Percentiles rank a stretch among this genome's conserved stretches.
Evolutionary conservation across 106 monocot species (phyloP).

Genomic region (Hemerocallis citrina): DNA sequence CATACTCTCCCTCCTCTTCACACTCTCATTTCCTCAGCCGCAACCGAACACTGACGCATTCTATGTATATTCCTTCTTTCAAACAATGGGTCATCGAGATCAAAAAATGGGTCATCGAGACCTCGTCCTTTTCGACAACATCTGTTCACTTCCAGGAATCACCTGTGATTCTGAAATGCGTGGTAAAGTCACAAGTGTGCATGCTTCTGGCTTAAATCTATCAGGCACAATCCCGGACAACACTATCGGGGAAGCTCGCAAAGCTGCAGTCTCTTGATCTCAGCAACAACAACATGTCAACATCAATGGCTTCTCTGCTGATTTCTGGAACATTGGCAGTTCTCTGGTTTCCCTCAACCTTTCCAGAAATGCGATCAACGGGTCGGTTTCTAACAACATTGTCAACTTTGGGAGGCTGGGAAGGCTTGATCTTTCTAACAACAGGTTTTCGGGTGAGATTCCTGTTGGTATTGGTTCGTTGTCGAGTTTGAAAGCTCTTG

Average conservation of each 20-base stretch:
- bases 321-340: constrained; percentile 68
- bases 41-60: constrained; percentile 73
- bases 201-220: constrained; percentile 46
- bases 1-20: too few species aligned
- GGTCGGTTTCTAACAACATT: constrained; percentile 56
- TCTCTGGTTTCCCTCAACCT: constrained; percentile 59
- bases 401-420: constrained; percentile 61
- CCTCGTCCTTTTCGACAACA: constrained; percentile 7
- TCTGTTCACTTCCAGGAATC: constrained; percentile 57
- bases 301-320: constrained; percentile 44
- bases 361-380: constrained; percentile 49
- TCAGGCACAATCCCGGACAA: constrained; percentile 60
- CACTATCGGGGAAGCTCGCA: constrained; percentile 79
- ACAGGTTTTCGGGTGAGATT: constrained; percentile 46
- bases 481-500: constrained; percentile 20
- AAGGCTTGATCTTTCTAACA: constrained; percentile 60
- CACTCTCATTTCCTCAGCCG: constrained; percentile 10
- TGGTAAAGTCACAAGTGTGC: constrained; percentile 24
- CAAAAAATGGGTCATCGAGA: not conserved
- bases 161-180: constrained; percentile 35
- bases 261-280: constrained; percentile 56
- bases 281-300: constrained; percentile 53
- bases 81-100: constrained; percentile 41
- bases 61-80: constrained; percentile 51
- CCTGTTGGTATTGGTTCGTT: constrained; percentile 35